Conservation (phyloP, 2,329 filamentous ascomycete species). For the Pseudopithomyces chartarum region DNA sequence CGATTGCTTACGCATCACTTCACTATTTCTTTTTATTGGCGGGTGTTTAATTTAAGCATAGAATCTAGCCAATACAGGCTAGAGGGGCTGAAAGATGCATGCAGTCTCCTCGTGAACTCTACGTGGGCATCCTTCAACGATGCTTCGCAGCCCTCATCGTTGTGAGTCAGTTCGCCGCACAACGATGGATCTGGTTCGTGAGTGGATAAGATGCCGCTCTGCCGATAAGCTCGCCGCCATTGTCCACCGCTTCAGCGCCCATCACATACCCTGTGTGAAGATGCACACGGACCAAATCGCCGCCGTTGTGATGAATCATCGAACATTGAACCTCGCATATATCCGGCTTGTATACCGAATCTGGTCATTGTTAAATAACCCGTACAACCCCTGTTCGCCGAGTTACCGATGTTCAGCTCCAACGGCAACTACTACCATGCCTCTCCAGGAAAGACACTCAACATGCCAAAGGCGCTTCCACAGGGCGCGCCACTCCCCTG, state of each 20-base stretch:
- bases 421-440: conserved; percentile 1
- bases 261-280: not conserved
- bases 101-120: not conserved
- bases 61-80: not conserved
- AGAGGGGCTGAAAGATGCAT: conserved; percentile 1
- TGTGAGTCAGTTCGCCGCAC: not conserved
- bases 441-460: not conserved
- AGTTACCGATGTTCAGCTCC: conserved; percentile 7
- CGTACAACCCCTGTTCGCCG: not conserved
- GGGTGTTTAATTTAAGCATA: conserved; percentile 5
- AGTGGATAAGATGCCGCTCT: not conserved
- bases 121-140: not conserved
- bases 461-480: conserved; percentile 1
- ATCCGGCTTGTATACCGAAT: conserved; percentile 1
- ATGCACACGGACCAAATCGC: not conserved
- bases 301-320: not conserved
- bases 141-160: not conserved
- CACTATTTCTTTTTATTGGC: conserved; percentile 1
- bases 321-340: not conserved
- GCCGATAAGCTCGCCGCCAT: not conserved
- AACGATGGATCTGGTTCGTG: not conserved
- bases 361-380: conserved; percentile 6
- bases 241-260: conserved; percentile 1
- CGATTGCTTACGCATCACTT: conserved; percentile 5
- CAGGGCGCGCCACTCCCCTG: not conserved